These are phyloP conservation scores for Fagopyrum homotropicum DNA, from an alignment of 148 eudicot genomes.

Conservation along the genomic window DNA sequence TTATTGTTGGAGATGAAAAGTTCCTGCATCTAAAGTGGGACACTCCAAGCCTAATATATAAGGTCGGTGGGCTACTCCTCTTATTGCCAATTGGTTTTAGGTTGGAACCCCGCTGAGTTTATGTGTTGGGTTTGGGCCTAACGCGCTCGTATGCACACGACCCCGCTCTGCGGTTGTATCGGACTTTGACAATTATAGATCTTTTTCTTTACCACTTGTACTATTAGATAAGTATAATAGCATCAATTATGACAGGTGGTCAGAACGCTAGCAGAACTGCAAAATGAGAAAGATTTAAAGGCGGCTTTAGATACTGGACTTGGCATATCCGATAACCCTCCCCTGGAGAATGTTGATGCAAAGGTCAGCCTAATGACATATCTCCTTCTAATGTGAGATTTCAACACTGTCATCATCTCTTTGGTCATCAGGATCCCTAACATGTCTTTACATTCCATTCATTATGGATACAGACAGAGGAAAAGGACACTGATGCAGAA, in stretches of 20 bases:
- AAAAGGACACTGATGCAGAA: constrained; percentile 12
- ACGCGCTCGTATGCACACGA: no score
- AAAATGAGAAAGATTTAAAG: constrained; percentile 66
- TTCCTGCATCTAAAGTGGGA: no score
- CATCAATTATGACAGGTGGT: constrained; percentile 40
- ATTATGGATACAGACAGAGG: constrained; percentile 7
- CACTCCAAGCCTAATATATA: no score
- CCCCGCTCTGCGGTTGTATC: no score
- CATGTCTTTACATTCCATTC: background rate
- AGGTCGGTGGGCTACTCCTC: no score
- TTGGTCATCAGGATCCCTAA: background rate
- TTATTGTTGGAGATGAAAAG: no score
- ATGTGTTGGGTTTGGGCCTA: no score
- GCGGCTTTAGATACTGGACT: constrained; percentile 53
- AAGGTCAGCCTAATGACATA: constrained; percentile 37
- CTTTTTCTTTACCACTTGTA: background rate
- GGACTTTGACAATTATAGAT: no score
- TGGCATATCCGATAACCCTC: constrained; percentile 24
- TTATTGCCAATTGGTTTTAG: no score
- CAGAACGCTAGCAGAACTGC: constrained; percentile 54
- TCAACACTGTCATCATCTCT: background rate
- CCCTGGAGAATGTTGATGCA: constrained; percentile 32
- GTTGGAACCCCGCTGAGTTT: no score
- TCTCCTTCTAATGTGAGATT: background rate
- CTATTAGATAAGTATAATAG: background rate